Base-by-base conservation (phyloP, 768 basidiomycete genomes). In the Tylopilus cervinicoccineus region DNA sequence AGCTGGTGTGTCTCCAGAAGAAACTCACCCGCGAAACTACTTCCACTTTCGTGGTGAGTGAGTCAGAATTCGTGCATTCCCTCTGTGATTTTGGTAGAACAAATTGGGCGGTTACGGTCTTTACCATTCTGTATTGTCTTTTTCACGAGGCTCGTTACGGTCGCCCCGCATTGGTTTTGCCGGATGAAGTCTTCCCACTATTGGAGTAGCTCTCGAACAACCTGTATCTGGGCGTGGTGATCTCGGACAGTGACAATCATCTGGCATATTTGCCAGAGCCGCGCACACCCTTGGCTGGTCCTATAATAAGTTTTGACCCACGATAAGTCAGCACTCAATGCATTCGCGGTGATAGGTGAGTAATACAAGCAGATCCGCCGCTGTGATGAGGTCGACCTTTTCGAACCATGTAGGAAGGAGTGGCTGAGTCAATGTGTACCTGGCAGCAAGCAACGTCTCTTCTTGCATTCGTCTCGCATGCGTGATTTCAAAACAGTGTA, bases 321-420 rank as follows among this genome's bases (percentile, higher is more conserved):
- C 4, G 42, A 46, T 1, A 53, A 24, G n/a, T 61, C n/a, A 0
- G 10, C 6, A 19, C 38, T 42, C 17, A 57, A 38, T 0, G 24
- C 37, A 29, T 45, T 40, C 2, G 49, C 53, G 10, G 27, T 61
- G 61, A 24, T 65, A 61, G 12, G 45, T 53, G 17, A 61, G 46
- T 7, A 69, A 37, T 1, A 50, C 32, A 26, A 65, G 58, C 3
- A 69, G 45, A 13, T 58, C 61, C 2, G 51, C 32, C 5, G 61
- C 61, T 6, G 52, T 55, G 28, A 71, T 55, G 38, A 62, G 19
- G 0, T 55, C 55, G 3, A 71, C 51, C 31, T 66, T 67, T 38
- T 61, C 38, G 10, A 59, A 57, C 47, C 60, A 57, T 2, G 46
- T 39, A 0, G 62, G 56, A 12, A 58, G 47, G 19, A 67, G 48